phyloP scores from a whole-genome alignment of 768 basidiomycete species.

The Chalciporus chontae region DNA sequence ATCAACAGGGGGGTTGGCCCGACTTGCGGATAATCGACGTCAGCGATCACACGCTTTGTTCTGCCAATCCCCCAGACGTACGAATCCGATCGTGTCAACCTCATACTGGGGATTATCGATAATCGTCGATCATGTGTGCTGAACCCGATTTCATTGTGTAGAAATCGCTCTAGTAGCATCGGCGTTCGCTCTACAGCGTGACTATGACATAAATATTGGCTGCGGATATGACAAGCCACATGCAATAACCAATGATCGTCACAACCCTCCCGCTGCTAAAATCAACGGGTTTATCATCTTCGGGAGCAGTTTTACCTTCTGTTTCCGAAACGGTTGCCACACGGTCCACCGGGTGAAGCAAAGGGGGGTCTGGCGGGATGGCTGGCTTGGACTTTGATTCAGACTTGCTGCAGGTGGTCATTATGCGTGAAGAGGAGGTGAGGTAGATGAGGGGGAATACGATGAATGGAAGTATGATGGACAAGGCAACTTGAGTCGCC shows the following conservation, averaged over 20 bases:
- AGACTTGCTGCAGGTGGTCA: constrained; percentile 50
- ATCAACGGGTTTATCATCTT: constrained; percentile 44
- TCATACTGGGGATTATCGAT: too few relatives aligned
- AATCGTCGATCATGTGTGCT: too few relatives aligned
- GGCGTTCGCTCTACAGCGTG: constrained; percentile 34
- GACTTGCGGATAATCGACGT: too few relatives aligned
- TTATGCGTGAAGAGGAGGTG: constrained; percentile 62
- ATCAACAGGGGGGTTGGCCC: too few relatives aligned
- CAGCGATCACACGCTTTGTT: too few relatives aligned
- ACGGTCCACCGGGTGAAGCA: not conserved
- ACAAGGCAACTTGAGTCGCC: constrained; percentile 78
- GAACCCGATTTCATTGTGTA: too few relatives aligned
- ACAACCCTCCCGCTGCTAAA: constrained; percentile 59
- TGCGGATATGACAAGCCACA: constrained; percentile 63
- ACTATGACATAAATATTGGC: constrained; percentile 80
- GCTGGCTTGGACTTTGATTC: not conserved
- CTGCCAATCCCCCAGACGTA: too few relatives aligned
- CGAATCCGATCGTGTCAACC: too few relatives aligned
- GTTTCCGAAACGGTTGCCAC: not conserved
- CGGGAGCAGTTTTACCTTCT: constrained; percentile 6
- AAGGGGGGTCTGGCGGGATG: not conserved
- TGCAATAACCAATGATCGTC: constrained; percentile 46
- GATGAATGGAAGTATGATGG: constrained; percentile 82
- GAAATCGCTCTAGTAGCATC: too few relatives aligned
- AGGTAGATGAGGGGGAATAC: constrained; percentile 77